Evolutionary conservation across 2,329 filamentous ascomycete species (phyloP), one percentile per base, ranked within the genome.

Genomic region (Colletotrichum sp.): DNA sequence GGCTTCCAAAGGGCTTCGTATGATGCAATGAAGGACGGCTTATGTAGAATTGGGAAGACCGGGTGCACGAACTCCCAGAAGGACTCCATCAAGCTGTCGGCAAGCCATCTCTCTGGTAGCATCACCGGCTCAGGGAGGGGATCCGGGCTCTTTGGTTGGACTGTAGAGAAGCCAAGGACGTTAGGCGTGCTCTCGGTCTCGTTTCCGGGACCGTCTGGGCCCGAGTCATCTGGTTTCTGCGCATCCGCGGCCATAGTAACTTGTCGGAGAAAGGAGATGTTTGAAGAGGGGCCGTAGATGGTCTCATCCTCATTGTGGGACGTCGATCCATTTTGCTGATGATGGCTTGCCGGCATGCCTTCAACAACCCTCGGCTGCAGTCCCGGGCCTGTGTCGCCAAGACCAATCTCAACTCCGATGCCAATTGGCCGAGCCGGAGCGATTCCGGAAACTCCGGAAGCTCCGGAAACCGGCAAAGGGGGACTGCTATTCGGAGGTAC

Each of bases 61-160:
- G 78, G 72, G 36, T 79, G 78, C n/a, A 78, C 60, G n/a, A 74
- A 78, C 5, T 78, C 74, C 78, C 74, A 78, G 57, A 75, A 78
- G 24, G 71, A 77, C 30, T 30, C 55, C 39, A 72, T n/a, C 5
- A 75, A 32, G 52, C 64, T 55, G 49, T 78, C 77, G 1, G 77
- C 77, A 0, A 73, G 71, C 71, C 66, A 68, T 32, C 71, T 32
- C 1, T 73, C 67, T 0, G 71, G 71, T 1, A 74, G 71, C 71
- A 74, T 69, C 7, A 70, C 32, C 7, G 66, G 67, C 1, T 71
- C 60, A 10, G 60, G 65, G 9, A n/a, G 24, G 1, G 60, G 59
- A 3, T 63, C 66, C 0, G 65, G 34, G 44, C 57, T 64, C 4
- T 44, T 63, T 5, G 66, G 60, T 13, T 49, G 71, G 4, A 44